Conservation (phyloP, 768 basidiomycete genomes). For the Leccinum disarticulatum region DNA sequence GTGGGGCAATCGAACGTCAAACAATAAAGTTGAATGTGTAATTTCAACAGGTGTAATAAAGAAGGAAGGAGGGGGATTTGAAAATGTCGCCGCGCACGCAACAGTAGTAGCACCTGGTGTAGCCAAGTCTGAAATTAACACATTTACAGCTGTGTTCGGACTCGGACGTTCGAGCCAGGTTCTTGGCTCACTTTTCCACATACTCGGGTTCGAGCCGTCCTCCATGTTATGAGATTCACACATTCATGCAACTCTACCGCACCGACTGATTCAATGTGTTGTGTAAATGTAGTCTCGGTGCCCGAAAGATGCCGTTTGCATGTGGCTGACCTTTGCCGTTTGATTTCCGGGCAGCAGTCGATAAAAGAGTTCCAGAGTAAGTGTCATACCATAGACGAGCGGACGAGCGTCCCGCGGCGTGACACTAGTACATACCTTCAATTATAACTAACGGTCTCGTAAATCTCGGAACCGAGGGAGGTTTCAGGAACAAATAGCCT, state of each 20-base stretch:
- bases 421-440: too few relatives aligned
- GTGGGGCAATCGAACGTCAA: not conserved
- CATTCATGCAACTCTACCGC: not conserved
- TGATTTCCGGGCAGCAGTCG: not conserved
- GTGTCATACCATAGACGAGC: not conserved
- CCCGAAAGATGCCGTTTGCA: not conserved
- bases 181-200: too few relatives aligned
- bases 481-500: not conserved
- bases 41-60: too few relatives aligned
- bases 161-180: too few relatives aligned
- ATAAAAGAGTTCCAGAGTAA: not conserved
- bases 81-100: too few relatives aligned
- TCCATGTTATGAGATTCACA: not conserved
- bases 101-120: too few relatives aligned
- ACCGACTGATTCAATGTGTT: not conserved
- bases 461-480: not conserved
- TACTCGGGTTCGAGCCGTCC: too few relatives aligned
- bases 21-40: too few relatives aligned
- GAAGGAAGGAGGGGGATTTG: too few relatives aligned
- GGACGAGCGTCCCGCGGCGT: not conserved
- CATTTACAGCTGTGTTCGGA: too few relatives aligned
- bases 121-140: too few relatives aligned
- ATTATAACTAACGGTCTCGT: not conserved
- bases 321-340: not conserved
- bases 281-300: not conserved